Evolutionary conservation across 176 grass and related monocot genomes (phyloP).

Genomic region (Zea luxurians): DNA sequence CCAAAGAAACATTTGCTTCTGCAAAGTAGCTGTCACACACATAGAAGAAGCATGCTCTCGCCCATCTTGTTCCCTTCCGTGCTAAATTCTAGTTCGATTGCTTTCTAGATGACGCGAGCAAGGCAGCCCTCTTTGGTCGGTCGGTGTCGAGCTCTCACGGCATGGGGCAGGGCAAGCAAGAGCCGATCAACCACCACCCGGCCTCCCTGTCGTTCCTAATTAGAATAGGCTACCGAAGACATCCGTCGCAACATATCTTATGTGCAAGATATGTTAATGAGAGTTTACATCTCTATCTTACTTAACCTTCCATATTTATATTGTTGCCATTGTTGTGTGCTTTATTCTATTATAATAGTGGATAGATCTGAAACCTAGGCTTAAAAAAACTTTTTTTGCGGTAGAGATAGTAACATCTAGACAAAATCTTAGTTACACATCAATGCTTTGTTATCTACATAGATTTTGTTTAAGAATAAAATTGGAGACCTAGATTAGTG

Average conservation of each 20-base stretch:
- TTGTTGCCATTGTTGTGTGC: no score
- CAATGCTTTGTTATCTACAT: no score
- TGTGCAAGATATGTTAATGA: no score
- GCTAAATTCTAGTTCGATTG: constrained; percentile 3
- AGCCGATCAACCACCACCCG: constrained; percentile 38
- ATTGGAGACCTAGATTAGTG: no score
- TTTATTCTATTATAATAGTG: no score
- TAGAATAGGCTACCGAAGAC: constrained; percentile 18
- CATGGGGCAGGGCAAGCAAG: constrained; percentile 12
- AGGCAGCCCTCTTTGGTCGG: constrained; percentile 15
- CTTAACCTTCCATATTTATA: no score
- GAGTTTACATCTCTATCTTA: no score
- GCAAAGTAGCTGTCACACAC: background rate
- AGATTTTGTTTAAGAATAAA: no score
- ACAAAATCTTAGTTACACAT: no score
- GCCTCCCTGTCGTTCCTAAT: constrained; percentile 15
- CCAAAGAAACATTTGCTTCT: background rate
- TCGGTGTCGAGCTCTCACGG: constrained; percentile 7
- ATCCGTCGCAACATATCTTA: background rate
- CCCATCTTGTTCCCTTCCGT: background rate
- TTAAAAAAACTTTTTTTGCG: no score
- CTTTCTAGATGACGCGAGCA: constrained; percentile 25
- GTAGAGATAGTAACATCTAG: no score
- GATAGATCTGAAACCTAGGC: no score
- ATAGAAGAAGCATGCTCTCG: background rate